Percentiles rank a stretch among this genome's conserved stretches.
These are phyloP conservation scores for Athelia psychrophila DNA, from an alignment of 1,284 basidiomycete genomes.

Conservation along the genomic window DNA sequence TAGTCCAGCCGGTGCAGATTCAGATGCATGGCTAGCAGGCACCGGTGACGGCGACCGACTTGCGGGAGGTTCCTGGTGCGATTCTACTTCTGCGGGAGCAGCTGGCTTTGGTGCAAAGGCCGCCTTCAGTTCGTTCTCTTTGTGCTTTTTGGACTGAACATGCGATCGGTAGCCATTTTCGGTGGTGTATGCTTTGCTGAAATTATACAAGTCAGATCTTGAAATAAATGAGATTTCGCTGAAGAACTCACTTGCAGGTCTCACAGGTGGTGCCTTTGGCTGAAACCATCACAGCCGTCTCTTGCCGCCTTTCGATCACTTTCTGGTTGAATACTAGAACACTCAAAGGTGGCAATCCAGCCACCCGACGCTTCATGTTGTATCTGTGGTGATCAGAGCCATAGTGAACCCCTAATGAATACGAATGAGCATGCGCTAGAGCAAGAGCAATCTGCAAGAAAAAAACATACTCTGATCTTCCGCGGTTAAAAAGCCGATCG, in stretches of 20 bases:
- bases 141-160: slow-evolving; percentile 88
- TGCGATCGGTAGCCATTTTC: slow-evolving; percentile 91
- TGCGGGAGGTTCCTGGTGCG: slow-evolving; percentile 6
- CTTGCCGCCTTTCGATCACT: slow-evolving; percentile 75
- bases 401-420: slow-evolving; percentile 75
- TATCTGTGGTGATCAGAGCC: slow-evolving; percentile 95
- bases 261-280: slow-evolving; percentile 68
- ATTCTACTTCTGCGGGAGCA: slow-evolving; percentile 1
- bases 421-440: slow-evolving; percentile 6
- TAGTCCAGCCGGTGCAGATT: slow-evolving; percentile 9
- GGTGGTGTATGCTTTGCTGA: slow-evolving; percentile 87
- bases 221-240: slow-evolving; percentile 1
- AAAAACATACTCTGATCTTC: slow-evolving; percentile 76
- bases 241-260: slow-evolving; percentile 70
- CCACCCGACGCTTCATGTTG: slow-evolving; percentile 97
- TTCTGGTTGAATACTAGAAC: slow-evolving; percentile 86
- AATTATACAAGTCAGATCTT: slow-evolving; percentile 5
- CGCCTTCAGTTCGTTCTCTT: slow-evolving; percentile 70
- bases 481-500: slow-evolving; percentile 84
- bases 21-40: not conserved
- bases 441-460: slow-evolving; percentile 1
- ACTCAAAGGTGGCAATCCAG: slow-evolving; percentile 86
- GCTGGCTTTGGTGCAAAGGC: slow-evolving; percentile 19
- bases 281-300: slow-evolving; percentile 70
- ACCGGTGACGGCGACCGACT: slow-evolving; percentile 4